A percentile compares a stretch with the other conserved stretches of the same genome.
These are phyloP conservation scores for Arbutus unedo DNA, from an alignment of 148 eudicot species.

Conservation along the genomic window DNA sequence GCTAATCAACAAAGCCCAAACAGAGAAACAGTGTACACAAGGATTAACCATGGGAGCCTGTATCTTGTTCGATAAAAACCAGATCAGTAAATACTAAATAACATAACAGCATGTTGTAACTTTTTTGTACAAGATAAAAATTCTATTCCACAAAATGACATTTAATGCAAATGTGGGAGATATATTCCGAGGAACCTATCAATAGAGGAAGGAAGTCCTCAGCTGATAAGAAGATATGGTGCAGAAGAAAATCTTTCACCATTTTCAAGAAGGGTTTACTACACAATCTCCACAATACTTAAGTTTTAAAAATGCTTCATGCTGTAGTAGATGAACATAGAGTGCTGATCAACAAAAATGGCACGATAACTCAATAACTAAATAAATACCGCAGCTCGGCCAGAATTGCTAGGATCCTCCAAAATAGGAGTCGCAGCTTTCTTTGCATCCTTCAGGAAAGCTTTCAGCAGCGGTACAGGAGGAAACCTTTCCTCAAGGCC, in stretches of 20 bases:
- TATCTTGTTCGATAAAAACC: not conserved
- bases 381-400: constrained; percentile 55
- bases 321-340: not conserved
- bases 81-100: not conserved
- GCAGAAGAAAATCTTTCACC: not conserved
- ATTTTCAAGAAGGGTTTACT: not conserved
- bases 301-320: not conserved
- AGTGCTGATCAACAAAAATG: not conserved
- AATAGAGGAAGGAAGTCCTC: not conserved
- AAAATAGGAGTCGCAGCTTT: constrained; percentile 73
- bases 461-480: constrained; percentile 80
- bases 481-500: constrained; percentile 90
- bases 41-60: not conserved
- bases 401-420: constrained; percentile 81
- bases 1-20: not conserved
- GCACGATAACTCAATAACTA: not conserved
- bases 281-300: not conserved
- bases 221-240: not conserved
- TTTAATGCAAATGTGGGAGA: not conserved
- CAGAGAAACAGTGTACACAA: not conserved
- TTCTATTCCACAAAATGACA: not conserved
- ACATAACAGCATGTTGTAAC: not conserved
- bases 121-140: not conserved
- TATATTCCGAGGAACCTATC: not conserved
- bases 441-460: constrained; percentile 91